Percentiles rank a stretch among this genome's conserved stretches.
Conservation (phyloP, 2,329 filamentous ascomycete genomes). For the Chaetothyriales sp. region DNA sequence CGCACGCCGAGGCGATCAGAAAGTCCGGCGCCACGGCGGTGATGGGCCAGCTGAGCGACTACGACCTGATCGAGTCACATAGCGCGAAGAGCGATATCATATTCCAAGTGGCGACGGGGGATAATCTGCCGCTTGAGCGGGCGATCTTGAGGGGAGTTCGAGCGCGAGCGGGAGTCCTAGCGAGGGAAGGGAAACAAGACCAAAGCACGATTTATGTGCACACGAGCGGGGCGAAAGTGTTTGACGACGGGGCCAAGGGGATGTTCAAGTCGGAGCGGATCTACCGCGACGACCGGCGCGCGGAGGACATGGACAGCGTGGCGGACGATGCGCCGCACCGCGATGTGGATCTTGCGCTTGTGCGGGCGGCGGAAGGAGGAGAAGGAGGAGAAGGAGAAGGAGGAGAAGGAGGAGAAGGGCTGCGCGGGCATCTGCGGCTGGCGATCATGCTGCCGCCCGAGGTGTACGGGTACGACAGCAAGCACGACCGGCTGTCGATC, state of each 20-base stretch:
- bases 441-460: constrained; percentile 34
- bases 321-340: constrained; percentile 31
- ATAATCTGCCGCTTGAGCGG: constrained; percentile 31
- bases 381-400: too few relatives aligned
- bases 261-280: constrained; percentile 24
- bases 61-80: constrained; percentile 25
- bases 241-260: constrained; percentile 26
- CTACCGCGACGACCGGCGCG: constrained; percentile 27
- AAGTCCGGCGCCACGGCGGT: constrained; percentile 24
- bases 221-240: constrained; percentile 23
- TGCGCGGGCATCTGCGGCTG: constrained; percentile 28
- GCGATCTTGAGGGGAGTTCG: constrained; percentile 30
- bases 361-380: constrained; percentile 22
- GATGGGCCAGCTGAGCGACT: constrained; percentile 28
- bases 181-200: constrained; percentile 12
- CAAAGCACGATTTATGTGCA: constrained; percentile 32
- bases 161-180: constrained; percentile 8
- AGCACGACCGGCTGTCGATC: constrained; percentile 29
- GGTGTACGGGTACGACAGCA: constrained; percentile 31
- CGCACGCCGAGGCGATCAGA: constrained; percentile 5
- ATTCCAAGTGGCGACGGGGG: constrained; percentile 35
- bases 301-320: constrained; percentile 27
- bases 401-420: background rate
- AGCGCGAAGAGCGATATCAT: constrained; percentile 26
- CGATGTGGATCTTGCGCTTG: constrained; percentile 31